Base-by-base conservation (phyloP, 2,329 filamentous ascomycete species). In the Neonectria punicea region DNA sequence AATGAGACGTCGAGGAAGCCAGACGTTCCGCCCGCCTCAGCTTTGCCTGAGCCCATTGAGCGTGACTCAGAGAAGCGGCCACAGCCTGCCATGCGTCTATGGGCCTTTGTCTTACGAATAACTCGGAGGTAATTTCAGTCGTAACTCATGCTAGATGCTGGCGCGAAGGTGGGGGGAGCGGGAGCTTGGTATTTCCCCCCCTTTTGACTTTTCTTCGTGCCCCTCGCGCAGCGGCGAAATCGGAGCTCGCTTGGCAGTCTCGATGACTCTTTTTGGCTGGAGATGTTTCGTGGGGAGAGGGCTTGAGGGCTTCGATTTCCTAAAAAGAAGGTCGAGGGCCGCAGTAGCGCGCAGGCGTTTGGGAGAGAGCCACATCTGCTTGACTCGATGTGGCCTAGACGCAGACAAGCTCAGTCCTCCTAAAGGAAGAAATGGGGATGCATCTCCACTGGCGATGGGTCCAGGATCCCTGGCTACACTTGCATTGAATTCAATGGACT, bases 151-250 rank as follows among this genome's bases (percentile, higher is more conserved):
- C 34, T 36, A 65, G 53, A 49, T 44, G 56, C 44, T 43, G 43
- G 50, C n/a, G 66, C 73, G 67, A 63, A 57, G 67, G 70, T 67
- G 65, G 70, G 62, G 34, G 34, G 13, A 36, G 5, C 34, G 34
- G 34, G 34, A 36, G 34, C 44, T 55, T 54, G 56, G 20, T 41
- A 65, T 71, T 57, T 59, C 58, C 63, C 67, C 49, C 49, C 60
- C 60, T 66, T 53, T 61, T 50, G 47, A 32, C 61, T 58, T 41
- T 64, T 66, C 69, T 69, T 61, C 51, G 57, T 43, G 25, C 47
- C 46, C 57, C 51, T 68, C 72, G 70, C 65, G 65, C 65, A 65
- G 53, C 51, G 68, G 72, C 72, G 72, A 73, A 69, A 74, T 74
- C 72, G 72, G 72, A 74, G 67, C 54, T 53, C 34, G 65, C 49